These are phyloP conservation scores for Pyronema omphalodes DNA, from an alignment of 495 filamentous ascomycete genomes.

Conservation along the genomic window DNA sequence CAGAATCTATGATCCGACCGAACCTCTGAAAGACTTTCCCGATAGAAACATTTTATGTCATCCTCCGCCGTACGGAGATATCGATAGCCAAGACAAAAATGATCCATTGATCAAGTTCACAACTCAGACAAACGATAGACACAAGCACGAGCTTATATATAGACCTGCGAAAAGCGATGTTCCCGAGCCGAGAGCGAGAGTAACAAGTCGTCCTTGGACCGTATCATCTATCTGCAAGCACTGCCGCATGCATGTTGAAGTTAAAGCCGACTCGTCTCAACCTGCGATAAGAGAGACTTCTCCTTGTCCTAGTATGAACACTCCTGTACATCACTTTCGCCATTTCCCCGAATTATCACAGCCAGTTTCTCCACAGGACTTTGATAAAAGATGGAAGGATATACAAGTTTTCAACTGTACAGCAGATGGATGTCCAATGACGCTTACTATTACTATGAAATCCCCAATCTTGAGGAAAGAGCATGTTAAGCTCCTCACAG, in stretches of 20 bases:
- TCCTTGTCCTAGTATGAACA: conserved; percentile 11
- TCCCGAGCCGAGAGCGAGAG: background rate
- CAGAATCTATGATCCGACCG: conserved; percentile 14
- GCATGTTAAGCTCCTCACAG: conserved; percentile 11
- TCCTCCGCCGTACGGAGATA: background rate
- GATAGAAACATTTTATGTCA: conserved; percentile 11
- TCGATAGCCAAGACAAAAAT: background rate
- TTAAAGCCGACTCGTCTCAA: conserved; percentile 14
- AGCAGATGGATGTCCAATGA: conserved; percentile 11
- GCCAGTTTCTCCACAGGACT: background rate
- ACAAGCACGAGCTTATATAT: background rate
- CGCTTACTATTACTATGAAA: conserved; percentile 15
- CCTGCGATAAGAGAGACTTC: conserved; percentile 1
- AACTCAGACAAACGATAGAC: background rate
- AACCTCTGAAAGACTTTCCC: too few relatives aligned
- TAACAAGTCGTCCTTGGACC: conserved; percentile 1
- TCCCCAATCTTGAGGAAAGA: conserved; percentile 13
- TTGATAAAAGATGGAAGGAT: conserved; percentile 12
- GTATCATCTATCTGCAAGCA: conserved; percentile 15
- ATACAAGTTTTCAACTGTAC: conserved; percentile 19
- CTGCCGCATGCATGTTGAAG: conserved; percentile 18
- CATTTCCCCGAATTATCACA: conserved; percentile 8
- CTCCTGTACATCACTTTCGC: conserved; percentile 21
- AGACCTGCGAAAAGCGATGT: background rate
- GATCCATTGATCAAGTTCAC: background rate